Evolutionary conservation across 2,329 filamentous ascomycete species (phyloP), one percentile per base, ranked within the genome.

Genomic region (Xylariaceae sp.): DNA sequence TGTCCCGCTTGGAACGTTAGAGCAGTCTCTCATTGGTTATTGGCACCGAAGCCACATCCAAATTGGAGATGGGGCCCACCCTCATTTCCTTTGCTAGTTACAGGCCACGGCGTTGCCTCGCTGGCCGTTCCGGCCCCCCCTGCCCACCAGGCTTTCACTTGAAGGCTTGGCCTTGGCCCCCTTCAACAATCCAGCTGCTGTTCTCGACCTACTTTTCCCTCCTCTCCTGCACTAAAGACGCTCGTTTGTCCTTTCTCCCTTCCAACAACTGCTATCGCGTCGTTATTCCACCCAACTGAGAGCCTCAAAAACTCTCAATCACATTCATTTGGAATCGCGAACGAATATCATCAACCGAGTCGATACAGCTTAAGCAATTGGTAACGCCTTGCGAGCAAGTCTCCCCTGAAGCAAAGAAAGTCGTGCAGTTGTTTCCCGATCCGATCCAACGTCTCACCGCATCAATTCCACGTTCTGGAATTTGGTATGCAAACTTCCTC

Each of bases 271-370:
- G 53, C 31, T 50, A 50, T 56, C 51, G 52, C 50, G 56, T 57
- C 59, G 52, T 52, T 61, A 55, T 57, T 65, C 62, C 58, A 62
- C 65, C 68, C 69, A 74, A 74, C 69, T 66, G 71, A 73, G 71
- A 67, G 69, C 63, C 31, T 3, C 44, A 47, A 36, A 6, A 54
- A 50, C 70, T 73, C 71, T 74, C 71, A 68, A 67, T 55, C 67
- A 76, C 73, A 63, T 69, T 76, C 73, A 52, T 76, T 74, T 70
- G 63, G 64, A 59, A 60, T 46, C 38, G 42, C 50, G 41, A 41
- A 44, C 34, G 52, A 52, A 34, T 48, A 53, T 50, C 43, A 48
- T 51, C 51, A 46, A 36, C 21, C 35, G 40, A 40, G n/a, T 33
- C 46, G 39, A 41, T 30, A 8, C 14, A 40, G 43, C 31, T 16